Percentiles rank a stretch among this genome's conserved stretches.
Conservation (phyloP, 176 grass and related monocot genomes). For the Pontederia paniculata region DNA sequence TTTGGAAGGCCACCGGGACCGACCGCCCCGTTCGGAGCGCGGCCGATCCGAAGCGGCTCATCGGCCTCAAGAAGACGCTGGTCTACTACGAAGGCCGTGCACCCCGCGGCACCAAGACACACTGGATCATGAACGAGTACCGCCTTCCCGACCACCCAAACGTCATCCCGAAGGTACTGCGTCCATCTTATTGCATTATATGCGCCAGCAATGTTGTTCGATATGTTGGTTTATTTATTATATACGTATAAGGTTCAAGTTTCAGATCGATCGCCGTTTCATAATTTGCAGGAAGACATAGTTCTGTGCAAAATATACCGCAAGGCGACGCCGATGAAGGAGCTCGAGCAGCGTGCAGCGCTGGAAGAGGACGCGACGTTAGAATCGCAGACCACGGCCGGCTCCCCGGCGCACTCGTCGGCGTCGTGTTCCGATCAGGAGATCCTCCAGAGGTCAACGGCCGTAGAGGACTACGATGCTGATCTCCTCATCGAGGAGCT, state of each 20-base stretch:
- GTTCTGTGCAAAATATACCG: slow-evolving; percentile 92
- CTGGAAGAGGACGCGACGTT: slow-evolving; percentile 49
- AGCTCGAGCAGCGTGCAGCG: slow-evolving; percentile 84
- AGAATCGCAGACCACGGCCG: slow-evolving; percentile 17
- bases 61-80: slow-evolving; percentile 93
- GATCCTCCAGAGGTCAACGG: not conserved
- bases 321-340: slow-evolving; percentile 74
- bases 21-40: slow-evolving; percentile 71
- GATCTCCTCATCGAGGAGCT: not conserved
- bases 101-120: slow-evolving; percentile 60
- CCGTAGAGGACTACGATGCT: slow-evolving; percentile 5
- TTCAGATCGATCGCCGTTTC: no score
- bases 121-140: slow-evolving; percentile 99
- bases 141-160: slow-evolving; percentile 38
- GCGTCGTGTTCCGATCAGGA: slow-evolving; percentile 40
- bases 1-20: slow-evolving; percentile 96
- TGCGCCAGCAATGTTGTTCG: no score
- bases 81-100: slow-evolving; percentile 88
- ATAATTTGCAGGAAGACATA: slow-evolving; percentile 46
- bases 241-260: no score
- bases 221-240: no score
- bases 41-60: slow-evolving; percentile 64
- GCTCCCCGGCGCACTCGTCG: slow-evolving; percentile 41
- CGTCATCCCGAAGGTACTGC: slow-evolving; percentile 24
- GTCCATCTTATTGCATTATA: no score